phyloP scores from a whole-genome alignment of 768 basidiomycete genomes.

The Serendipita indica region DNA sequence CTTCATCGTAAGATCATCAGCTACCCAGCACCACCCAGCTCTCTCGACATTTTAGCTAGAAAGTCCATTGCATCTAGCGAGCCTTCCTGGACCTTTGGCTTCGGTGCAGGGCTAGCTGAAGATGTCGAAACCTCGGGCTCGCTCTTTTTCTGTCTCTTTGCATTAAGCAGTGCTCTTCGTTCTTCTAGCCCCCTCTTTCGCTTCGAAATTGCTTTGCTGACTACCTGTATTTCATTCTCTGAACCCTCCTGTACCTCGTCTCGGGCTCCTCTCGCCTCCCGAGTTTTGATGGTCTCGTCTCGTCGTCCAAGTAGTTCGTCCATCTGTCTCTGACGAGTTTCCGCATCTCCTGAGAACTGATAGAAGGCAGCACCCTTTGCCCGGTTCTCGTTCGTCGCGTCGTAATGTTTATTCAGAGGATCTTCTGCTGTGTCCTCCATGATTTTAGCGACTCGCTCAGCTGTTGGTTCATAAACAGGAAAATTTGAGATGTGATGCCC shows the following conservation, averaged over 20 bases:
- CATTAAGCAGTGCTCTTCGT: background rate
- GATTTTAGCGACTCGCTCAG: constrained; percentile 63
- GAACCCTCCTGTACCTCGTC: constrained; percentile 22
- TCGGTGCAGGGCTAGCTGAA: too few species aligned
- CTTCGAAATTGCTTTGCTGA: background rate
- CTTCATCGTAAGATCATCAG: background rate
- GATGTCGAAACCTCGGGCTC: background rate
- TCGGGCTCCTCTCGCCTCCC: constrained; percentile 44
- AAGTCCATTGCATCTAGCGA: constrained; percentile 8
- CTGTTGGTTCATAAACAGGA: constrained; percentile 74
- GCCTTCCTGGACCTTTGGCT: background rate
- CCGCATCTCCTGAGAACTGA: constrained; percentile 79
- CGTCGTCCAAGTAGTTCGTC: constrained; percentile 56
- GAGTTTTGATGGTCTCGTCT: constrained; percentile 51
- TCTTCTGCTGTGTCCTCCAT: constrained; percentile 53
- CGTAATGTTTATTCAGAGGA: constrained; percentile 64
- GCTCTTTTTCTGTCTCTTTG: background rate
- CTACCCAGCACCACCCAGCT: background rate
- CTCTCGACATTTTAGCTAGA: background rate
- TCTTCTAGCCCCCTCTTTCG: background rate
- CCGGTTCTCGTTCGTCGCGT: constrained; percentile 67
- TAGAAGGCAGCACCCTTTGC: constrained; percentile 85
- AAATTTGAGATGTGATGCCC: constrained; percentile 81
- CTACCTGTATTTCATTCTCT: background rate
- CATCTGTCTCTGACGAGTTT: constrained; percentile 64